phyloP scores from a whole-genome alignment of 148 eudicot species.

The Polygonum maritimum region DNA sequence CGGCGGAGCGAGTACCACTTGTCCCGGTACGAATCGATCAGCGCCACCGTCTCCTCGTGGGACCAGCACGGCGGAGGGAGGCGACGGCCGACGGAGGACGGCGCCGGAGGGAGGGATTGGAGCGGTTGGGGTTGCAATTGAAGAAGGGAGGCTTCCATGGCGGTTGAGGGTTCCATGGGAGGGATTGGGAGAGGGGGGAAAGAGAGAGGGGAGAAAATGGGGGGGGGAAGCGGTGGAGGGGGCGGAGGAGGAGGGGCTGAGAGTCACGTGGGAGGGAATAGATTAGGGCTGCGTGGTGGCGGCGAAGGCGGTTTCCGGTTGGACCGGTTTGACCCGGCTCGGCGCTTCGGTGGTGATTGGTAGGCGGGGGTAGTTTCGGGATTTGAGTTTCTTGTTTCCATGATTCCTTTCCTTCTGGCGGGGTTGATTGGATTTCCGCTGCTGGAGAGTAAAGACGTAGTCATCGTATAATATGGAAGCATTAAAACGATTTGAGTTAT shows the following conservation, averaged over 20 bases:
- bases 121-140: slow-evolving; percentile 11
- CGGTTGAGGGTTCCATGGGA: background rate
- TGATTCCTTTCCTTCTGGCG: background rate
- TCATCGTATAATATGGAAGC: too few relatives aligned
- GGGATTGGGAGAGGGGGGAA: background rate
- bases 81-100: slow-evolving; percentile 31
- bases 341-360: background rate
- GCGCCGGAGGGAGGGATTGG: slow-evolving; percentile 4
- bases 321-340: slow-evolving; percentile 9
- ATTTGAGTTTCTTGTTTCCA: background rate
- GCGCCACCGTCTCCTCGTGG: slow-evolving; percentile 63
- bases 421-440: background rate
- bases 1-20: slow-evolving; percentile 77
- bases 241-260: slow-evolving; percentile 11
- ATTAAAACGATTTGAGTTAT: too few relatives aligned
- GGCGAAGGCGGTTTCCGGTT: slow-evolving; percentile 7
- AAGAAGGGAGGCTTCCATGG: background rate
- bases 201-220: background rate
- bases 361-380: background rate
- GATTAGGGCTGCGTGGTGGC: slow-evolving; percentile 8
- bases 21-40: slow-evolving; percentile 65
- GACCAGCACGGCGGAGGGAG: slow-evolving; percentile 97
- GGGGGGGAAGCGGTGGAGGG: slow-evolving; percentile 3
- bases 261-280: slow-evolving; percentile 2
- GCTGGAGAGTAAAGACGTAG: background rate